Evolutionary conservation across 1,284 basidiomycete genomes (phyloP), one percentile per base, ranked within the genome.

Genomic region (Dichomitus squalens): DNA sequence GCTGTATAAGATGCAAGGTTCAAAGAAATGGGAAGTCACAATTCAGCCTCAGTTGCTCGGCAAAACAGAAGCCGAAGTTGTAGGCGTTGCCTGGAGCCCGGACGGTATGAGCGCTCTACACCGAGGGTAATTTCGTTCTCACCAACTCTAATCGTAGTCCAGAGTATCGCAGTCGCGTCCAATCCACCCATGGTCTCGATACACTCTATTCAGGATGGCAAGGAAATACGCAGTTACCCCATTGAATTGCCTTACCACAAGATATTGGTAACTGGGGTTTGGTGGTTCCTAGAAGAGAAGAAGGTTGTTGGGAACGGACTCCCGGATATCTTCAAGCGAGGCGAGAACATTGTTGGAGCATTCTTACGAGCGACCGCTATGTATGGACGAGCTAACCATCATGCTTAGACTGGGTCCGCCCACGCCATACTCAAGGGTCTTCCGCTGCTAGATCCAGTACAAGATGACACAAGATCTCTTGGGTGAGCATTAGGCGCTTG

Each of bases 21-120:
- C 83, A 4, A 91, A 85, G 70, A 86, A 87, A 60, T 93, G 90
- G 90, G 90, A 93, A 67, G 77, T 89, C 29, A 86, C 87, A 64
- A 76, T 88, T 20, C 69, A 72, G 33, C 38, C 44, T 31, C 20
- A 41, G 7, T 38, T 52, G 23, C 29, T 46, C 23, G 43, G 61
- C 59, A 48, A 81, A 41, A 76, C 76, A 52, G 74, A 73, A 39
- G 79, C 82, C 49, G 77, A 80, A 50, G 79, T 90, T 35, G 76
- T 82, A 29, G 83, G 77, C 55, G 65, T 93, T 40, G 81, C 82
- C 18, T 93, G 91, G 91, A 91, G 90, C 71, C 90, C 91, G 4
- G 88, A 89, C 71, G 89, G 90, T 90, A 73, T 62, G 77, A 18
- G 52, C 47, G 35, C 55, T 55, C 34, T 23, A 51, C 35, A 44